Percentiles rank a stretch among this genome's conserved stretches.
Conservation (phyloP, 2,329 filamentous ascomycete species). For the Cladophialophora carrionii region DNA sequence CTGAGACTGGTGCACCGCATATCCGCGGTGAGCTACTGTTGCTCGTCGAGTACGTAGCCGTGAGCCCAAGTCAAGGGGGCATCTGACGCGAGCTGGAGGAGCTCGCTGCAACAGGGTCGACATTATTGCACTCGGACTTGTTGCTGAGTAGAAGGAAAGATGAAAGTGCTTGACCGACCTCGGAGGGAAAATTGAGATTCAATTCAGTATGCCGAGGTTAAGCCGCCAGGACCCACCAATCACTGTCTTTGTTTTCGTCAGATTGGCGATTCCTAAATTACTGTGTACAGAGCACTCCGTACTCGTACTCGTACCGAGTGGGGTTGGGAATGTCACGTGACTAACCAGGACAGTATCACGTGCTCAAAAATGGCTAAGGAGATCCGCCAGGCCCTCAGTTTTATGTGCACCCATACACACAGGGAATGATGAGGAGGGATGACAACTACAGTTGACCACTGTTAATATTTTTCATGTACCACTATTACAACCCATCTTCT, state of each 20-base stretch:
- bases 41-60: conserved; percentile 9
- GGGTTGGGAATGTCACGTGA: too few species aligned
- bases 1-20: conserved; percentile 31
- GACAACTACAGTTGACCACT: too few species aligned
- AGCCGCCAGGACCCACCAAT: conserved; percentile 1
- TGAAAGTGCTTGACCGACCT: conserved; percentile 2
- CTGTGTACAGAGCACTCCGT: too few species aligned
- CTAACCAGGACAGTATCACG: too few species aligned
- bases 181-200: conserved; percentile 7
- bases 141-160: not conserved
- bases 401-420: too few species aligned
- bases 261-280: not conserved
- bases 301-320: too few species aligned
- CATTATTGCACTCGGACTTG: conserved; percentile 18
- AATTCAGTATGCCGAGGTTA: conserved; percentile 5
- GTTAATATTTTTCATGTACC: too few species aligned
- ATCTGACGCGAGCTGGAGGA: conserved; percentile 28
- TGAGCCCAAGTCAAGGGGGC: conserved; percentile 32
- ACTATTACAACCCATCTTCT: too few species aligned
- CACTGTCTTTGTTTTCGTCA: not conserved
- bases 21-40: conserved; percentile 24
- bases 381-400: too few species aligned
- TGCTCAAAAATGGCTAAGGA: too few species aligned
- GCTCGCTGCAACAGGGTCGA: conserved; percentile 30
- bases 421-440: too few species aligned